Conservation (phyloP, 2,329 filamentous ascomycete species). For the Xylariaceae sp. region DNA sequence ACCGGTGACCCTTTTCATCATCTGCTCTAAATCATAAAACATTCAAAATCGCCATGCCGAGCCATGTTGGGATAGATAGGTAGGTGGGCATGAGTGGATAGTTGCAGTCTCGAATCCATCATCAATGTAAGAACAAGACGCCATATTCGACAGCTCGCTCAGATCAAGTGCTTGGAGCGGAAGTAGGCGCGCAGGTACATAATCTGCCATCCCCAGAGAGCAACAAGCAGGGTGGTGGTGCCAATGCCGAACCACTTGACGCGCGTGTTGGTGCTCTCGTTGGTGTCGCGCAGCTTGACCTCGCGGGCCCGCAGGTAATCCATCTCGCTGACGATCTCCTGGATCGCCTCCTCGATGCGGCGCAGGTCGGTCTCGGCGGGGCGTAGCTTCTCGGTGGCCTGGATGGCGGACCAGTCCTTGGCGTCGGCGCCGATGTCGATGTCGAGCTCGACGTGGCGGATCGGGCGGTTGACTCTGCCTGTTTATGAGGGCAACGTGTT, state of each 20-base stretch:
- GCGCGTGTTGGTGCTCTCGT: conserved; percentile 98
- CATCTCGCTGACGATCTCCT: conserved; percentile 90
- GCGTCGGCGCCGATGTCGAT: conserved; percentile 96
- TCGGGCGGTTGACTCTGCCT: conserved; percentile 45
- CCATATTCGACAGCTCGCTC: neutral
- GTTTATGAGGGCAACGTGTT: conserved; percentile 8
- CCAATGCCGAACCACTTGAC: conserved; percentile 98
- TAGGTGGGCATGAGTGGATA: too few species aligned
- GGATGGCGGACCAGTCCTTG: conserved; percentile 96
- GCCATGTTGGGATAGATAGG: too few species aligned
- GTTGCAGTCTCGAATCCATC: too few species aligned
- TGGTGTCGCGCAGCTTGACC: conserved; percentile 95
- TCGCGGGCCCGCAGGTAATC: conserved; percentile 88
- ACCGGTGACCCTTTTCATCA: too few species aligned
- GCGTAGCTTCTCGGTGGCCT: conserved; percentile 96
- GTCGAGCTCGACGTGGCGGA: conserved; percentile 81
- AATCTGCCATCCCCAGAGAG: conserved; percentile 93
- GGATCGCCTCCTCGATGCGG: conserved; percentile 85
- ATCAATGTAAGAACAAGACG: too few species aligned
- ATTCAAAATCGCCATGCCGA: too few species aligned
- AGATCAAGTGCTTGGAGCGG: conserved; percentile 54
- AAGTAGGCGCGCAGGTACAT: conserved; percentile 98
- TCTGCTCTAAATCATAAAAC: too few species aligned
- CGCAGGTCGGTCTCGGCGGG: conserved; percentile 93
- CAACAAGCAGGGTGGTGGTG: conserved; percentile 88